Percentiles rank a stretch among this genome's conserved stretches.
Evolutionary conservation across 2,329 filamentous ascomycete species (phyloP).

Genomic region (Cladosporium velox): DNA sequence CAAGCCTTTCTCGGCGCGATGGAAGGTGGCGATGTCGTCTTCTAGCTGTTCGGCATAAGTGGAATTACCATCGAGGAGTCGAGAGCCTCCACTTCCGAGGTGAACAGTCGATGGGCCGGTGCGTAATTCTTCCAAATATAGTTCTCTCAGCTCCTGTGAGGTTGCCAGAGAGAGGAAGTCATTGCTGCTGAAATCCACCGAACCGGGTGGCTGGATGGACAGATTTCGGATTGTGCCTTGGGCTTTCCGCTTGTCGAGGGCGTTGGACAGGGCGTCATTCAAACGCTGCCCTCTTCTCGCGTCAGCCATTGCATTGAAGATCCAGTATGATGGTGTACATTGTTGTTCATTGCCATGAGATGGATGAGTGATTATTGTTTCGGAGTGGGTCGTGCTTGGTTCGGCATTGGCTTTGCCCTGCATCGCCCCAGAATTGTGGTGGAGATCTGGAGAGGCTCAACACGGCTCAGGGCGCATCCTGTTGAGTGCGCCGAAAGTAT

Average conservation of each 20-base stretch:
- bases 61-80: constrained; percentile 67
- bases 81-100: constrained; percentile 60
- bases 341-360: not conserved
- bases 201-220: constrained; percentile 45
- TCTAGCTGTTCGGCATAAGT: constrained; percentile 62
- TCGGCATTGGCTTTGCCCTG: constrained; percentile 10
- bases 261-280: constrained; percentile 31
- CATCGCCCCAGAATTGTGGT: constrained; percentile 12
- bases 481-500: constrained; percentile 4
- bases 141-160: constrained; percentile 48
- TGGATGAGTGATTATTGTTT: not conserved
- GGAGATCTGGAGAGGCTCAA: constrained; percentile 14
- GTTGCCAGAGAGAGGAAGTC: constrained; percentile 64
- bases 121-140: constrained; percentile 52
- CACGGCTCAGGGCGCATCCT: constrained; percentile 2
- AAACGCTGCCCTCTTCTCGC: constrained; percentile 19
- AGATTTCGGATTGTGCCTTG: constrained; percentile 51
- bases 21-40: constrained; percentile 59
- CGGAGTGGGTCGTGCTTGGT: constrained; percentile 3
- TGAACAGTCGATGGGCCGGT: constrained; percentile 41
- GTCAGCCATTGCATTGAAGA: not conserved
- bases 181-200: constrained; percentile 64
- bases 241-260: constrained; percentile 43
- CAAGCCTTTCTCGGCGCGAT: constrained; percentile 58
- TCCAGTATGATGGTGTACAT: not conserved